phyloP scores from a whole-genome alignment of 768 basidiomycete genomes.

The Tricholoma matsutake region DNA sequence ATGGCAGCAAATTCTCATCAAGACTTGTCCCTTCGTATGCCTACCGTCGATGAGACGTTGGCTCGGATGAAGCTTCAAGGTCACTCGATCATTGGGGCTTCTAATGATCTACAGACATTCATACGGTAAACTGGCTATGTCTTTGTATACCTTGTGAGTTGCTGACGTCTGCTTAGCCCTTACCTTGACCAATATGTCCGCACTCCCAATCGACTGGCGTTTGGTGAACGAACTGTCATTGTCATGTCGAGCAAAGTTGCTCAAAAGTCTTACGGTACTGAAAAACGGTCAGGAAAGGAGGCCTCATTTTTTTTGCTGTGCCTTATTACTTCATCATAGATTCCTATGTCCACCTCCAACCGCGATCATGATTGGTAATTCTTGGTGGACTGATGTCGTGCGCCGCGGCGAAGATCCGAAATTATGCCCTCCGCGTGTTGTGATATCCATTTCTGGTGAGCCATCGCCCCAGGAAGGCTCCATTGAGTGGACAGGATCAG shows the following conservation, averaged over 20 bases:
- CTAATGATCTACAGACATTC: constrained; percentile 76
- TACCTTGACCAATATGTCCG: constrained; percentile 84
- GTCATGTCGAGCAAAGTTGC: constrained; percentile 98
- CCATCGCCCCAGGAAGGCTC: constrained; percentile 80
- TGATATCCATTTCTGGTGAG: constrained; percentile 91
- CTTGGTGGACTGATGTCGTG: constrained; percentile 87
- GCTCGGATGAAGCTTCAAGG: constrained; percentile 63
- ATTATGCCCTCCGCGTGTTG: constrained; percentile 74
- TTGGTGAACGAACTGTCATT: constrained; percentile 91
- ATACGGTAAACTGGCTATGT: constrained; percentile 52
- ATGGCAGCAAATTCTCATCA: constrained; percentile 47
- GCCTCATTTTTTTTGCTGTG: neutral
- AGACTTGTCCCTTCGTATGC: constrained; percentile 62
- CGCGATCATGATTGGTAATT: constrained; percentile 89
- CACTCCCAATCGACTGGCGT: constrained; percentile 80
- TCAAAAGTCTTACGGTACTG: constrained; percentile 95
- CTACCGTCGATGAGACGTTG: constrained; percentile 58
- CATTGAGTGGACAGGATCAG: constrained; percentile 83
- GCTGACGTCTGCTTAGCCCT: constrained; percentile 44
- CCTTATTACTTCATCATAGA: constrained; percentile 32
- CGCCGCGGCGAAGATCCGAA: constrained; percentile 75
- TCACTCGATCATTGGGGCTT: constrained; percentile 53
- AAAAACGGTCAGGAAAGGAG: constrained; percentile 66
- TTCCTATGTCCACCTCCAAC: constrained; percentile 94
- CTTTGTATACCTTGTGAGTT: constrained; percentile 12